Evolutionary conservation across 768 basidiomycete genomes (phyloP), one percentile per base, ranked within the genome.

Genomic region (Trametes cinnabarina): DNA sequence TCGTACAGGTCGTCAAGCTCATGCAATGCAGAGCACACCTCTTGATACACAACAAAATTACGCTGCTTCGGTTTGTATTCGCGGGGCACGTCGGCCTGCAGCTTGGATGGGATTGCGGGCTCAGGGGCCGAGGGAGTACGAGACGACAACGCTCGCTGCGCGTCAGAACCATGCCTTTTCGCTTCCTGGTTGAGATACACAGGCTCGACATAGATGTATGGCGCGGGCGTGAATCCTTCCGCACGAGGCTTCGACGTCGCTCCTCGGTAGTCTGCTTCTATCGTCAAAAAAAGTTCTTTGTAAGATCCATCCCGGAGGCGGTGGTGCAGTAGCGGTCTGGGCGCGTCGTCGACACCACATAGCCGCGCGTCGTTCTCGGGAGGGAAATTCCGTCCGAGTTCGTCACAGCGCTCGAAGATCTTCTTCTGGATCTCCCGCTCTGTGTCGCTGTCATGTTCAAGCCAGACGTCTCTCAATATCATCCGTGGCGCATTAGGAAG

Each of bases 381-480:
- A n/a, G 51, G 51, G 20, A 52, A 30, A 42, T 52, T 42, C 26
- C 41, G 42, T 17, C 40, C 41, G n/a, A 52, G 41, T 11, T 52
- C 51, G 25, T 52, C 51, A 40, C 51, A 52, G 26, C 40, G 51
- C 26, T n/a, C 19, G 28, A 52, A 43, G 40, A 52, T 52, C 19
- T 48, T 52, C 26, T 52, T 26, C 28, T 52, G 51, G 41, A 52
- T 52, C 26, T 41, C 41, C 19, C 51, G 25, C 51, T 52, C 51
- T 23, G 51, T 52, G 10, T 52, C 48, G 51, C 26, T 52, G 26
- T 17, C 51, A 22, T 52, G 28, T 4, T 30, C 51, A n/a, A 52
- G 51, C 51, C 51, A 52, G 51, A 52, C 51, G 26, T 52, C 51
- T 30, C 51, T 28, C 39, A 52, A 52, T 6, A 48, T 48, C 47